A percentile compares a stretch with the other conserved stretches of the same genome.
Evolutionary conservation across 2,329 filamentous ascomycete genomes (phyloP).

Genomic region (Aspergillus oerlinghausenensis): DNA sequence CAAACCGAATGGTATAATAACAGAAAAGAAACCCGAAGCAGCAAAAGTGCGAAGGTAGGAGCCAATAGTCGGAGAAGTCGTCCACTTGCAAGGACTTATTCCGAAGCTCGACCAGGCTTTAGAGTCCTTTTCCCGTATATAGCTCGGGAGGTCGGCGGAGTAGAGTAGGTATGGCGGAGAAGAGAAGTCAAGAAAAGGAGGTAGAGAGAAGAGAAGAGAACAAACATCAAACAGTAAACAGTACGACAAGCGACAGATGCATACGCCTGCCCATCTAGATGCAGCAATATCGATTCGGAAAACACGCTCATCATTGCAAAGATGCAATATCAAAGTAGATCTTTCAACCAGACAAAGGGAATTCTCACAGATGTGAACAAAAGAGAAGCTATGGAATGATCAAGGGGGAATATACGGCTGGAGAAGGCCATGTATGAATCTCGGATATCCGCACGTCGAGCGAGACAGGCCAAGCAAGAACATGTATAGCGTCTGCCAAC

Average conservation of each 20-base stretch:
- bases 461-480: background rate
- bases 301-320: constrained; percentile 24
- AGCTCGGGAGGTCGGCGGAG: background rate
- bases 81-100: background rate
- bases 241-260: constrained; percentile 22
- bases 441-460: constrained; percentile 23
- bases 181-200: constrained; percentile 7
- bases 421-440: constrained; percentile 17
- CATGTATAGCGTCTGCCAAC: background rate
- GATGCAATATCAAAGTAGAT: constrained; percentile 22
- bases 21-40: constrained; percentile 1
- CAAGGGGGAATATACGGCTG: constrained; percentile 6
- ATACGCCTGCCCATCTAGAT: constrained; percentile 28
- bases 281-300: constrained; percentile 19
- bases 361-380: constrained; percentile 16
- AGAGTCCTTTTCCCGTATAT: background rate
- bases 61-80: background rate
- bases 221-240: constrained; percentile 15
- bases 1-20: constrained; percentile 12
- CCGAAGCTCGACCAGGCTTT: background rate
- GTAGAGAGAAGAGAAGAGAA: constrained; percentile 5
- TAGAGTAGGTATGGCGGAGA: constrained; percentile 5
- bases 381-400: constrained; percentile 11
- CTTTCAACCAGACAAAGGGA: constrained; percentile 17
- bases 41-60: background rate